Evolutionary conservation across 306 rosid species (phyloP).

Genomic region (Cicer cuneatum): DNA sequence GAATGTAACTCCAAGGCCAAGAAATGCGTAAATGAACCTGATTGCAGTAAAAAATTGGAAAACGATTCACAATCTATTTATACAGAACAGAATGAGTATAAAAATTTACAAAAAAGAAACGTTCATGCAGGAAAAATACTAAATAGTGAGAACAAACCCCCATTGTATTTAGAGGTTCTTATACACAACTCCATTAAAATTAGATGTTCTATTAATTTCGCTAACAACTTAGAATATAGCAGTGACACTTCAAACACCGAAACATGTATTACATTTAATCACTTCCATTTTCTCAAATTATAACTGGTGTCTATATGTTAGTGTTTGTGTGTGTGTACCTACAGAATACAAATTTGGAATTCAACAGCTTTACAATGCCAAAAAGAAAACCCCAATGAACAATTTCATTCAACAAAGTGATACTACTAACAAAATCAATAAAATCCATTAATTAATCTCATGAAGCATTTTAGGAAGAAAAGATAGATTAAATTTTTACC

Average conservation of each 20-base stretch:
- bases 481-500: constrained; percentile 52
- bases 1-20: constrained; percentile 69
- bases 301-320: too few relatives aligned
- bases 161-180: background rate
- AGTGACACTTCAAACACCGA: too few relatives aligned
- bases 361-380: constrained; percentile 24
- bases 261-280: too few relatives aligned
- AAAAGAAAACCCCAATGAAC: background rate
- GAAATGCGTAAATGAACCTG: constrained; percentile 84
- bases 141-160: background rate
- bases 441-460: background rate
- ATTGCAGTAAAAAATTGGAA: constrained; percentile 26
- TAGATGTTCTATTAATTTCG: constrained; percentile 7
- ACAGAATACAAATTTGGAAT: too few relatives aligned
- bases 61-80: constrained; percentile 10
- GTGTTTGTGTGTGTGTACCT: too few relatives aligned
- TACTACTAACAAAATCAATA: background rate
- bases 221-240: background rate
- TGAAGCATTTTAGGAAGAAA: too few relatives aligned
- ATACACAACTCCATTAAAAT: constrained; percentile 6
- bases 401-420: background rate
- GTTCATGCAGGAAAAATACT: constrained; percentile 7
- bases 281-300: too few relatives aligned
- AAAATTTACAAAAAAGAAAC: background rate
- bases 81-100: background rate